Percentiles rank a stretch among this genome's conserved stretches.
phyloP scores from a whole-genome alignment of 768 basidiomycete genomes.

The Tricholomella constricta region DNA sequence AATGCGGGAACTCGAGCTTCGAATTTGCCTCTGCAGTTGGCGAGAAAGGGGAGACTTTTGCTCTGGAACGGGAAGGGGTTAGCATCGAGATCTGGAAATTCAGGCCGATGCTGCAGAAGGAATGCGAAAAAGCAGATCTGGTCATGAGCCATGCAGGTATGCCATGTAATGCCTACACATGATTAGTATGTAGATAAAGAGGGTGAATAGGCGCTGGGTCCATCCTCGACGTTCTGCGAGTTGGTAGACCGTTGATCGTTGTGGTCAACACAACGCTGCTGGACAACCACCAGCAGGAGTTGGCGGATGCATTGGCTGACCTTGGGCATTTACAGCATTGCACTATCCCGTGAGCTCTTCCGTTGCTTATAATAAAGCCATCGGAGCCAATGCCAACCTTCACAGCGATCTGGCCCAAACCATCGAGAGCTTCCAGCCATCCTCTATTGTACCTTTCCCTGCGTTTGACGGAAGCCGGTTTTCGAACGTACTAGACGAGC shows the following conservation, averaged over 20 bases:
- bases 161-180: too few relatives aligned
- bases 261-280: conserved; percentile 88
- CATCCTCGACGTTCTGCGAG: conserved; percentile 83
- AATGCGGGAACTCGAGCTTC: conserved; percentile 74
- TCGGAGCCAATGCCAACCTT: not conserved
- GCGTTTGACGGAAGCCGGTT: conserved; percentile 69
- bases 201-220: conserved; percentile 84
- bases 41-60: conserved; percentile 28
- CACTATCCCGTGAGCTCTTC: conserved; percentile 54
- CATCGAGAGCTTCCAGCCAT: conserved; percentile 51
- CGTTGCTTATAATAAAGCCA: not conserved
- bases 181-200: conserved; percentile 1
- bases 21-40: conserved; percentile 33
- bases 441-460: conserved; percentile 59
- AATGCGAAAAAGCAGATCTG: conserved; percentile 68
- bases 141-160: conserved; percentile 94
- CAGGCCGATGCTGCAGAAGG: conserved; percentile 68
- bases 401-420: conserved; percentile 55
- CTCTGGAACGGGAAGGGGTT: conserved; percentile 41
- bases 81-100: conserved; percentile 71
- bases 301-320: conserved; percentile 67
- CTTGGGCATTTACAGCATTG: conserved; percentile 61
- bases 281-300: conserved; percentile 92
- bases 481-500: conserved; percentile 67
- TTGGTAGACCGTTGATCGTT: conserved; percentile 76